phyloP scores from a whole-genome alignment of 2,329 filamentous ascomycete genomes.

The Talaromyces marneffei region DNA sequence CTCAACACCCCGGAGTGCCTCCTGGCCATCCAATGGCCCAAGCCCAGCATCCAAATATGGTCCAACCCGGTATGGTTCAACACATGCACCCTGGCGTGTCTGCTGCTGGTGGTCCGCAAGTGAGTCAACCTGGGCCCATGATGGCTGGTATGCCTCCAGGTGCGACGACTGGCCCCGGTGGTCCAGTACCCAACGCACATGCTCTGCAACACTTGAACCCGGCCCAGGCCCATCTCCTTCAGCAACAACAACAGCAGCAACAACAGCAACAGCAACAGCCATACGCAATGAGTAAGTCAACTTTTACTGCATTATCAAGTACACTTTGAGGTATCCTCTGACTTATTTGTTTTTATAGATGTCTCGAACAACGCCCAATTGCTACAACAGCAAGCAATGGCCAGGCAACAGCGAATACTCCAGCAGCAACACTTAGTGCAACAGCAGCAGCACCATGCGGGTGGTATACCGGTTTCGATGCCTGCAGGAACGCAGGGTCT shows the following conservation, averaged over 20 bases:
- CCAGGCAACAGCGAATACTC: conserved; percentile 25
- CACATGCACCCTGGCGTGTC: conserved; percentile 59
- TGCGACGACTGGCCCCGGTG: conserved; percentile 46
- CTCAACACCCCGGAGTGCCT: conserved; percentile 52
- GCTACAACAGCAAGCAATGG: conserved; percentile 37
- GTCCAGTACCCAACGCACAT: conserved; percentile 51
- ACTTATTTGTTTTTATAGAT: conserved; percentile 16
- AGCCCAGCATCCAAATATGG: conserved; percentile 52
- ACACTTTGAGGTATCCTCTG: not conserved
- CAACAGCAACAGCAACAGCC: no score
- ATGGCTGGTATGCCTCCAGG: conserved; percentile 59
- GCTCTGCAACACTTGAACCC: conserved; percentile 56
- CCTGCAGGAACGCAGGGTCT: conserved; percentile 38
- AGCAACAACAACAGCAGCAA: no score
- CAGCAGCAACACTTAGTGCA: conserved; percentile 27
- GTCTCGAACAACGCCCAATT: conserved; percentile 42
- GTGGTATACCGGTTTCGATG: conserved; percentile 34
- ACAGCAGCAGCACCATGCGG: conserved; percentile 16
- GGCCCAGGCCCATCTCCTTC: conserved; percentile 44
- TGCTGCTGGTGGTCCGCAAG: conserved; percentile 53
- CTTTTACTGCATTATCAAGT: not conserved
- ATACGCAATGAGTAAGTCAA: conserved; percentile 37
- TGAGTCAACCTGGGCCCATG: conserved; percentile 58
- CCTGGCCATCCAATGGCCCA: conserved; percentile 57
- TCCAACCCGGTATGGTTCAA: conserved; percentile 47